A percentile compares a stretch with the other conserved stretches of the same genome.
phyloP scores from a whole-genome alignment of 2,329 filamentous ascomycete species.

The Calonectria pteridis region DNA sequence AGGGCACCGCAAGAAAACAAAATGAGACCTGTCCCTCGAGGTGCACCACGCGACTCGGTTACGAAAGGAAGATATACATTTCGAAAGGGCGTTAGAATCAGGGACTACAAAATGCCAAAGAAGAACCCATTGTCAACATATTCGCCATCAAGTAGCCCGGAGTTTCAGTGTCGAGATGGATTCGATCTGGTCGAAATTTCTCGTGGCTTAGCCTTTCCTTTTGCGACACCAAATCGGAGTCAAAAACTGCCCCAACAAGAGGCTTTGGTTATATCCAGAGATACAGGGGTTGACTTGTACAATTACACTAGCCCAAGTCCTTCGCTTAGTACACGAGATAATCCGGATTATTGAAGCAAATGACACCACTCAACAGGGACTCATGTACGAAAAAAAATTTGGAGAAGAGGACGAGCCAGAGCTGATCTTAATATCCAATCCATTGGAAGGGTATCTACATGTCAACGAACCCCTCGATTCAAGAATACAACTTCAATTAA shows the following conservation, averaged over 20 bases:
- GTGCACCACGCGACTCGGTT: slow-evolving; percentile 42
- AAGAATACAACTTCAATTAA: slow-evolving; percentile 38
- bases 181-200: slow-evolving; percentile 43
- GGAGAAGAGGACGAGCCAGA: neutral
- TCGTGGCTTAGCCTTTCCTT: slow-evolving; percentile 28
- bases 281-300: neutral
- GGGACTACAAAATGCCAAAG: slow-evolving; percentile 43
- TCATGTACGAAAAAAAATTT: neutral
- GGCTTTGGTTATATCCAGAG: neutral
- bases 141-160: slow-evolving; percentile 19
- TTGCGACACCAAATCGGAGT: neutral
- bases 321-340: slow-evolving; percentile 16
- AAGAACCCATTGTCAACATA: neutral
- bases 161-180: slow-evolving; percentile 49
- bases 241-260: neutral
- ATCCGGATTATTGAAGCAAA: neutral
- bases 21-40: slow-evolving; percentile 41
- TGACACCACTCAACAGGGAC: neutral
- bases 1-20: slow-evolving; percentile 22
- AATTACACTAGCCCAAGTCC: slow-evolving; percentile 11
- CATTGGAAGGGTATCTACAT: slow-evolving; percentile 50
- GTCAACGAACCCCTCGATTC: slow-evolving; percentile 36
- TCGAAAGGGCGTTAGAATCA: slow-evolving; percentile 46
- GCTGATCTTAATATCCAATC: slow-evolving; percentile 27
- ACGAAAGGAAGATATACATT: slow-evolving; percentile 45